Evolutionary conservation across 2,329 filamentous ascomycete species (phyloP).

Genomic region (Amauroascus verrucosus): DNA sequence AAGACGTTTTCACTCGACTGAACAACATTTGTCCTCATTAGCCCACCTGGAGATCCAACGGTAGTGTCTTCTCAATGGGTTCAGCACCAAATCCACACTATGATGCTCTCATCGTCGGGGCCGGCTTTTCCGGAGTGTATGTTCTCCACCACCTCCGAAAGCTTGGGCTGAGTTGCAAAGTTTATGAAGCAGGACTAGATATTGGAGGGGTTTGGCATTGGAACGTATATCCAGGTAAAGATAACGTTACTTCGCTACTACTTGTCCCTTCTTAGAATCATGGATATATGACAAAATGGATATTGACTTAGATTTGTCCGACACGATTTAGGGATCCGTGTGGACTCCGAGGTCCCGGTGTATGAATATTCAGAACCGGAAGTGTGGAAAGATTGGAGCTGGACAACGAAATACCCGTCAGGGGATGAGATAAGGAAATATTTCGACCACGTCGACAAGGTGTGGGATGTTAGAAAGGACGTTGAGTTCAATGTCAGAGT

Average conservation of each 20-base stretch:
- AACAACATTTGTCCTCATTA: background rate
- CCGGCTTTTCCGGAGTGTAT: slow-evolving; percentile 37
- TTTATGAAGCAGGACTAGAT: slow-evolving; percentile 46
- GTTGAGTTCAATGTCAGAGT: slow-evolving; percentile 39
- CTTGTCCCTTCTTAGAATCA: background rate
- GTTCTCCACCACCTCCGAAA: slow-evolving; percentile 45
- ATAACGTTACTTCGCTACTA: background rate
- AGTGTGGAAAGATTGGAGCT: slow-evolving; percentile 39
- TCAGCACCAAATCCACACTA: slow-evolving; percentile 1
- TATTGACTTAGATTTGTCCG: background rate
- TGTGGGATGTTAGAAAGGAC: slow-evolving; percentile 37
- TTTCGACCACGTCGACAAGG: slow-evolving; percentile 40
- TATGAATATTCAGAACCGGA: slow-evolving; percentile 47
- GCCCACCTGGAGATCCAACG: background rate
- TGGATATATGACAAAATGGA: background rate
- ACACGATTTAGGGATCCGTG: slow-evolving; percentile 35
- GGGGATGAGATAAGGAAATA: slow-evolving; percentile 36
- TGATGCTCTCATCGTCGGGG: slow-evolving; percentile 25
- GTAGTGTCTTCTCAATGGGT: background rate
- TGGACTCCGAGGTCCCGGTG: slow-evolving; percentile 46
- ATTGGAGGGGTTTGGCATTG: slow-evolving; percentile 47
- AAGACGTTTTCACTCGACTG: background rate
- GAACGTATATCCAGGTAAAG: slow-evolving; percentile 46
- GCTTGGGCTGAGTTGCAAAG: slow-evolving; percentile 38
- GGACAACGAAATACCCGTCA: slow-evolving; percentile 26